Base-by-base conservation (phyloP, 345 rosid genomes). In the Lepidium africanum region DNA sequence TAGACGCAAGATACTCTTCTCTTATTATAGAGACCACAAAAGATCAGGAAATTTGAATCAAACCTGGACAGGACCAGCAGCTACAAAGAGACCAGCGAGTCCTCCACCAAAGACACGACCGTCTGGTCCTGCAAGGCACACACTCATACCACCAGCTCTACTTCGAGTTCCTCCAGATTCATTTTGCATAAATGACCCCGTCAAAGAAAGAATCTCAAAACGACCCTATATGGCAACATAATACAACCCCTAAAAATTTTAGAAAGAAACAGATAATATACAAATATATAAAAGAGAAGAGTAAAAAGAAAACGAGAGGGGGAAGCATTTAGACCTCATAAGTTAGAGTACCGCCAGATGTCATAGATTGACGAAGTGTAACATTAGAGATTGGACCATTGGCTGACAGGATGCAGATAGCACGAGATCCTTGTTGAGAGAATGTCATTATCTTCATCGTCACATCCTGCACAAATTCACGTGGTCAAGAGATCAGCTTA, bases 101-200 rank as follows among this genome's bases (percentile, higher is more conserved):
- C 96, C 94, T 66, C 98, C 98, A 12, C 98, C 99, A n/a, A 95
- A 77, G 71, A 95, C 96, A 39, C 88, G 96, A 61, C 98, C 98
- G 41, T 95, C 98, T 15, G 94, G 88, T 70, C 94, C 90, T 7
- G 96, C 92, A 67, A 89, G 87, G 16, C 96, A 89, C 49, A 95
- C 82, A 59, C 99, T 95, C 96, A 95, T 89, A 50, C 99, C 98
- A 58, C 99, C 99, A 19, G 97, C 80, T 80, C 92, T 87, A 81
- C 98, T 84, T 74, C 81, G 78, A 32, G 87, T 79, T 56, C 96
- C 97, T 69, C 88, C 88, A 77, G 76, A 72, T 39, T 84, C 92
- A 43, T 73, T 83, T 36, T 90, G 96, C 80, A 83, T 86, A 65
- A 74, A 95, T 27, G 96, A 95, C 38, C 98, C 98, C 50, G 94